phyloP scores from a whole-genome alignment of 1,139 yeast species.

The Diutina mesorugosa region DNA sequence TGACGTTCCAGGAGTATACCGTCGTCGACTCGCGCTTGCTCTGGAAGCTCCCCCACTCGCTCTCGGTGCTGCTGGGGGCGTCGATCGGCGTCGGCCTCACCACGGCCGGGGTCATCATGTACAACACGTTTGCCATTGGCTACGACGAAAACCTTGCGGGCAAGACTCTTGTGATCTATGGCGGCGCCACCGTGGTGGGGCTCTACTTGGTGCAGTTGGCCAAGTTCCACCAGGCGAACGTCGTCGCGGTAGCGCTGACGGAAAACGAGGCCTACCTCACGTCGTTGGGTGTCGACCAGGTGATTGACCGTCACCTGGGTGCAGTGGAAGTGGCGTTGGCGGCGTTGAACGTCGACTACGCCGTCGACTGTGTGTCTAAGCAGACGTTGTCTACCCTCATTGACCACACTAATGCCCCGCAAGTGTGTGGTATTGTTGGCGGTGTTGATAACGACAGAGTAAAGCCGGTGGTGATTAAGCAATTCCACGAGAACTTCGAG shows the following conservation, averaged over 20 bases:
- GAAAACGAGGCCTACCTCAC: slow-evolving; percentile 18
- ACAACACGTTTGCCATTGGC: slow-evolving; percentile 17
- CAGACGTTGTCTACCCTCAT: slow-evolving; percentile 23
- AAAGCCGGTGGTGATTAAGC: slow-evolving; percentile 22
- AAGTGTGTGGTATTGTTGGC: slow-evolving; percentile 26
- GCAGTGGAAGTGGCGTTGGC: slow-evolving; percentile 12
- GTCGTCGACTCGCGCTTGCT: slow-evolving; percentile 29
- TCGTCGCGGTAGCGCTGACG: slow-evolving; percentile 25
- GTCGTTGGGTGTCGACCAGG: slow-evolving; percentile 24
- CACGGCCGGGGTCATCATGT: slow-evolving; percentile 26
- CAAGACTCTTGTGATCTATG: slow-evolving; percentile 27
- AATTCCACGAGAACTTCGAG: slow-evolving; percentile 28
- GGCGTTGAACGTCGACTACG: slow-evolving; percentile 13
- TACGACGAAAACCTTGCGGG: slow-evolving; percentile 5
- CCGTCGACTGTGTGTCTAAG: slow-evolving; percentile 32
- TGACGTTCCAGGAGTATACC: slow-evolving; percentile 34
- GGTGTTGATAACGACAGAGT: slow-evolving; percentile 13
- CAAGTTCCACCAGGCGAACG: slow-evolving; percentile 22
- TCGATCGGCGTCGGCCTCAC: slow-evolving; percentile 36
- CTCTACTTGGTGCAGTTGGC: slow-evolving; percentile 29
- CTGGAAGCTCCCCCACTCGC: slow-evolving; percentile 22
- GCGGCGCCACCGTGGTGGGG: slow-evolving; percentile 37
- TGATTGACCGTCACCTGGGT: slow-evolving; percentile 21
- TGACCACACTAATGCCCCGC: slow-evolving; percentile 6
- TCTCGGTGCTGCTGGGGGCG: slow-evolving; percentile 26